phyloP scores from a whole-genome alignment of 148 eudicot genomes.

The Limonium bicolor region DNA sequence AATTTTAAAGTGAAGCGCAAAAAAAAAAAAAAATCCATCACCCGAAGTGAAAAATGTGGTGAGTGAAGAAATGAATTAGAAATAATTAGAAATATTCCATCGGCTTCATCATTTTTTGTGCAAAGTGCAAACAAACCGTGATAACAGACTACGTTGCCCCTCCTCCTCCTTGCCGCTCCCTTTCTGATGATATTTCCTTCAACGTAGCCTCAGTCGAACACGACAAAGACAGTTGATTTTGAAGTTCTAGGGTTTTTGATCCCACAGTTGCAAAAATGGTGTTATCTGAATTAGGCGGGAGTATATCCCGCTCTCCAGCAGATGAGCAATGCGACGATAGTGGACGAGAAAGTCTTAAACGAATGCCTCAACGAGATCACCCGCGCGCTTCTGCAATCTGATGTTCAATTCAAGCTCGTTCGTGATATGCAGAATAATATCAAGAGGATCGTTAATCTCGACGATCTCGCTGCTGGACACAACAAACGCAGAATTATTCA shows the following conservation, averaged over 20 bases:
- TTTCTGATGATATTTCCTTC: too few species aligned
- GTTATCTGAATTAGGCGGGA: conserved; percentile 79
- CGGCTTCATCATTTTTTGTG: too few species aligned
- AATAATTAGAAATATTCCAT: too few species aligned
- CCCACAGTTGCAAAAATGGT: conserved; percentile 48
- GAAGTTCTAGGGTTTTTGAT: conserved; percentile 6
- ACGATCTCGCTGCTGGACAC: conserved; percentile 97
- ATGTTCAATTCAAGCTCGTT: conserved; percentile 78
- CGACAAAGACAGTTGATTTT: too few species aligned
- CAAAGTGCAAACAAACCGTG: too few species aligned
- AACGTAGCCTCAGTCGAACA: too few species aligned
- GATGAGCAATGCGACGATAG: conserved; percentile 98
- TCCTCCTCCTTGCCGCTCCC: too few species aligned
- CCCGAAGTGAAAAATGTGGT: too few species aligned
- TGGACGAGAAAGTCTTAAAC: conserved; percentile 77
- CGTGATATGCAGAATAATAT: conserved; percentile 81
- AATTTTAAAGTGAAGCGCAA: too few species aligned
- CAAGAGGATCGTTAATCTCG: conserved; percentile 91
- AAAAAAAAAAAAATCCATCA: too few species aligned
- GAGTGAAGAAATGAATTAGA: too few species aligned
- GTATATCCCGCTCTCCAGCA: conserved; percentile 97
- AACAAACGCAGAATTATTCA: conserved; percentile 87
- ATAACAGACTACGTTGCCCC: too few species aligned
- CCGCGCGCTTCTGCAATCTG: conserved; percentile 82
- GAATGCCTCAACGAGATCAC: conserved; percentile 92